phyloP scores from a whole-genome alignment of 345 rosid species.

The Lepidium aucheri region DNA sequence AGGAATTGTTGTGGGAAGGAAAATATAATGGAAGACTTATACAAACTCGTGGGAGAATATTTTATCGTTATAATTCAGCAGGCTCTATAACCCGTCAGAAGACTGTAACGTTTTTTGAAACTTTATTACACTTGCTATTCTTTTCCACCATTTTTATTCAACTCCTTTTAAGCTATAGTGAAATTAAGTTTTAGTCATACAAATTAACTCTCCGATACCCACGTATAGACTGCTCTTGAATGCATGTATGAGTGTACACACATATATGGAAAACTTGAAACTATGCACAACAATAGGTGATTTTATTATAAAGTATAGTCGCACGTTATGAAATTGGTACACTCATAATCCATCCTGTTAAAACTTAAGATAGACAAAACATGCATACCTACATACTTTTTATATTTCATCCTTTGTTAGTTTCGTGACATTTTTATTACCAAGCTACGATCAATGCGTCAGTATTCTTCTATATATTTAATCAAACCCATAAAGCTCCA shows the following conservation, averaged over 20 bases:
- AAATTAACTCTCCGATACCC: neutral
- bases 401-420: neutral
- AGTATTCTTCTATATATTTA: neutral
- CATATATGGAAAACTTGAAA: neutral
- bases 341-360: neutral
- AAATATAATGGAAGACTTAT: too few species aligned
- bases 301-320: neutral
- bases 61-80: too few species aligned
- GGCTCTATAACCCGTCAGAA: too few species aligned
- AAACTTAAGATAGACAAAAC: neutral
- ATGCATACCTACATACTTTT: neutral
- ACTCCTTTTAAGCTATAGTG: too few species aligned
- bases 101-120: too few species aligned
- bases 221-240: neutral
- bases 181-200: too few species aligned
- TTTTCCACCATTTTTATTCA: too few species aligned
- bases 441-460: neutral
- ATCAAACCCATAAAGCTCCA: conserved; percentile 67
- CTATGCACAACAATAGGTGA: neutral
- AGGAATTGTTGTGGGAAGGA: too few species aligned
- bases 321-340: neutral
- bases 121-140: too few species aligned
- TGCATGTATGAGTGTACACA: neutral
- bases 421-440: neutral
- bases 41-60: too few species aligned